Evolutionary conservation across 805 yeast genomes (phyloP), one percentile per base, ranked within the genome.

Genomic region (Helenozyma baotianmanensis): DNA sequence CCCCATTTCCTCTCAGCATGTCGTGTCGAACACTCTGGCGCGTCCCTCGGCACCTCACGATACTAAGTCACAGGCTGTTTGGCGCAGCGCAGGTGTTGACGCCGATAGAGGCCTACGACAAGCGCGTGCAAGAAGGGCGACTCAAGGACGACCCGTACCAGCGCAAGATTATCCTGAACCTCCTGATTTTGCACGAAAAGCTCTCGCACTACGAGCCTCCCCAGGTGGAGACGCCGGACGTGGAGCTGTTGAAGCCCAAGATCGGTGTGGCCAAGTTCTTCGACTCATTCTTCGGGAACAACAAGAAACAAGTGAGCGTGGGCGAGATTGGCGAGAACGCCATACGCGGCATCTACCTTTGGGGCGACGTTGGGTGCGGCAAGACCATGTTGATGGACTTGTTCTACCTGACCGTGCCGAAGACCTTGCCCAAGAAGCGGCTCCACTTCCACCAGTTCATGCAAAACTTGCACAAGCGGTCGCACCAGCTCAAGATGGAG

Each of bases 291-390:
- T 33, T 32, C 30, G 19, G 19, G 19, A 5, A 8, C 19, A 17
- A 17, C 19, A 5, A 25, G 28, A 30, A 22, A 18, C 23, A 17
- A 11, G 19, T 11, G 12, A 15, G 19, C 22, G 32, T 45, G 7
- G 22, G 40, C 7, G 57, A 33, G 5, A 33, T 39, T 16, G 30
- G 51, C 26, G 65, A 59, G 18, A 58, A 58, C 13, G 48, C 48
- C 3, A 67, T 80, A 10, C 96, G 73, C 44, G 98, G 98, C 4
- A 82, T 92, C 6, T 92, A 92, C 51, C 68, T 92, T 19, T 92
- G 85, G 58, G 98, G 98, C 14, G 97, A 92, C 57, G 98, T 92
- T 26, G 98, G 98, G 2, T 89, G 97, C 59, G 98, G 98, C 4
- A 90, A 92, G 54, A 92, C 98, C 6, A 90, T 92, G 97, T 67